Base-by-base conservation (phyloP, 2,329 filamentous ascomycete genomes). In the Ascochyta lentis region DNA sequence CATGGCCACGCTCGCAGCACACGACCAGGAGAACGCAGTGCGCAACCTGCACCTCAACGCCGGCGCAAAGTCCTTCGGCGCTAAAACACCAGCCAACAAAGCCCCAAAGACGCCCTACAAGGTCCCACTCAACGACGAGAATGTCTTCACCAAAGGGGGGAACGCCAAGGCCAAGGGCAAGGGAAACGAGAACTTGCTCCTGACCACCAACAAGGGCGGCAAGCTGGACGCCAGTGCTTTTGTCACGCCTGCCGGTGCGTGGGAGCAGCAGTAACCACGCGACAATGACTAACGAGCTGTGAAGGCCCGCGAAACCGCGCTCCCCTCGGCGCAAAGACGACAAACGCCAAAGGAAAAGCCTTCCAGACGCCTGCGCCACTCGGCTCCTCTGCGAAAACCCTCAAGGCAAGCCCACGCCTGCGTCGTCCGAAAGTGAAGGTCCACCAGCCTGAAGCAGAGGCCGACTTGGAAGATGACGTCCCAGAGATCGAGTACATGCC, bases 401-500 rank as follows among this genome's bases (percentile, higher is more conserved):
- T 85, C 60, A 89, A 87, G 75, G 85, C 86, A 1, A 88, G 85
- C 15, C 80, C 81, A 4, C 86, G 88, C 80, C 56, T 79, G 66
- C 74, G 75, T 70, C 69, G 81, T 72, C 71, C 80, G 63, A 77
- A 81, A 73, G 80, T 87, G 59, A 89, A 89, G 71, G 77, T 92
- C 41, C 83, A 87, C 35, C 86, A 88, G 54, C 80, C 82, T 4
- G 84, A 88, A 47, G 76, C 78, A 35, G 73, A 74, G 12, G 72
- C 76, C n/a, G 78, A 82, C 46, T 80, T 84, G 49, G 78, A 82
- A 58, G 81, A 79, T 46, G 79, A 83, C 24, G 86, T 90, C 40
- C 86, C 88, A 24, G 93, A 97, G 50, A 86, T 94, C 57, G 95
- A 98, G 80, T 96, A 96, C 74, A 92, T 92, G 72, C 92, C 94